These are phyloP conservation scores for Blastocystis sp. DNA, from an alignment of 352 stramenopile species.

Conservation along the genomic window DNA sequence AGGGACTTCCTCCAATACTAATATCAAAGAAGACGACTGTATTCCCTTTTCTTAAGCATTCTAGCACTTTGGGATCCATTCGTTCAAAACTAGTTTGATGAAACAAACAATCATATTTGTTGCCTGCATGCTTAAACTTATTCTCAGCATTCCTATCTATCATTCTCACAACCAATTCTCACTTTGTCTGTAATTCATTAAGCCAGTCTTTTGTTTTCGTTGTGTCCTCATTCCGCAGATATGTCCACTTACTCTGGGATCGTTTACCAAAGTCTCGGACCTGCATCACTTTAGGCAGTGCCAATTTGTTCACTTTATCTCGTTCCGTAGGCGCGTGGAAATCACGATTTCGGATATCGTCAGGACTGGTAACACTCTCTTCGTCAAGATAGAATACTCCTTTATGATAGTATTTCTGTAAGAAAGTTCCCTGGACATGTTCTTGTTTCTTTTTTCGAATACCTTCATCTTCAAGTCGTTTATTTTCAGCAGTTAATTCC, in stretches of 20 bases:
- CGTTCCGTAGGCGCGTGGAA: constrained; percentile 72
- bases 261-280: constrained; percentile 95
- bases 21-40: constrained; percentile 70
- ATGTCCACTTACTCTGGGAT: constrained; percentile 94
- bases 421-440: constrained; percentile 84
- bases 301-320: constrained; percentile 73
- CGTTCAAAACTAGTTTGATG: background rate
- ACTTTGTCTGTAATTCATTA: constrained; percentile 57
- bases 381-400: constrained; percentile 91
- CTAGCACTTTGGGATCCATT: constrained; percentile 68
- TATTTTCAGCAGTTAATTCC: constrained; percentile 86
- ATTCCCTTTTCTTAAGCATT: constrained; percentile 67
- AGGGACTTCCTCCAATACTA: constrained; percentile 66
- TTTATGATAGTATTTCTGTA: constrained; percentile 98
- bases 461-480: constrained; percentile 60
- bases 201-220: constrained; percentile 71
- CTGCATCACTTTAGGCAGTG: constrained; percentile 90
- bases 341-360: constrained; percentile 73
- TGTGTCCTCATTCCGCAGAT: constrained; percentile 95
- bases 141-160: constrained; percentile 51
- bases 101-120: constrained; percentile 55
- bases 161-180: background rate
- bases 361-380: constrained; percentile 70
- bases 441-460: constrained; percentile 79
- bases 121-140: constrained; percentile 57